Percentiles rank a stretch among this genome's conserved stretches.
phyloP scores from a whole-genome alignment of 2,329 filamentous ascomycete genomes.

The Aspergillus pseudoglaucus region DNA sequence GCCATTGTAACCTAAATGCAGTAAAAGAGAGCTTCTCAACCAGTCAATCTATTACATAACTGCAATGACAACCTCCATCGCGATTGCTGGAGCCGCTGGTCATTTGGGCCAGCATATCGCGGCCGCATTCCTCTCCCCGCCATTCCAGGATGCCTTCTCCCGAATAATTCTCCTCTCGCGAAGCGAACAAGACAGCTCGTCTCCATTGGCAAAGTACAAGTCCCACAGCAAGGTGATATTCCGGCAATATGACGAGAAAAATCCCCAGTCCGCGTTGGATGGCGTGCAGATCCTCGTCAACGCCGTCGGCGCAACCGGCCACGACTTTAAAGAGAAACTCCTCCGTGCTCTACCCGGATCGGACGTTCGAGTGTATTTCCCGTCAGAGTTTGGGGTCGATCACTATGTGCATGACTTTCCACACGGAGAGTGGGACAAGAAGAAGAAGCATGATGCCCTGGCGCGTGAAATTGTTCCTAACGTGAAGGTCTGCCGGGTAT shows the following conservation, averaged over 20 bases:
- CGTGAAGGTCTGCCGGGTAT: slow-evolving; percentile 25
- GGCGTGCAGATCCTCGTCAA: slow-evolving; percentile 29
- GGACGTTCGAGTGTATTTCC: slow-evolving; percentile 26
- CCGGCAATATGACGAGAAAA: slow-evolving; percentile 13
- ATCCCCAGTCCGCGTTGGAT: slow-evolving; percentile 14
- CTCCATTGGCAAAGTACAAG: background rate
- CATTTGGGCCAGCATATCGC: slow-evolving; percentile 18
- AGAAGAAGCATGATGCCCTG: slow-evolving; percentile 23
- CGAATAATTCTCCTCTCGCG: slow-evolving; percentile 20
- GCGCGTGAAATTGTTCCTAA: slow-evolving; percentile 8
- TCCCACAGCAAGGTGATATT: background rate
- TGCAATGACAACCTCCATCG: slow-evolving; percentile 5
- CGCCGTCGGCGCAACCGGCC: slow-evolving; percentile 19
- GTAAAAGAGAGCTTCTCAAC: background rate
- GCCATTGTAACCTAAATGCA: background rate
- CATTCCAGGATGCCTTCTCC: slow-evolving; percentile 14
- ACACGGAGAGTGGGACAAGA: slow-evolving; percentile 29
- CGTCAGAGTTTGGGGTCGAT: slow-evolving; percentile 34
- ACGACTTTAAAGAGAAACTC: slow-evolving; percentile 24
- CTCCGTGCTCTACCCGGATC: slow-evolving; percentile 17
- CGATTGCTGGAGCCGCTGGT: slow-evolving; percentile 22
- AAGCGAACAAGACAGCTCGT: background rate
- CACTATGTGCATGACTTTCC: slow-evolving; percentile 32
- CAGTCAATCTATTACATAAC: too few species aligned
- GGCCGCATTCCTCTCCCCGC: slow-evolving; percentile 15